Base-by-base conservation (phyloP, 176 grass and related monocot genomes). In the Oryza longistaminata region DNA sequence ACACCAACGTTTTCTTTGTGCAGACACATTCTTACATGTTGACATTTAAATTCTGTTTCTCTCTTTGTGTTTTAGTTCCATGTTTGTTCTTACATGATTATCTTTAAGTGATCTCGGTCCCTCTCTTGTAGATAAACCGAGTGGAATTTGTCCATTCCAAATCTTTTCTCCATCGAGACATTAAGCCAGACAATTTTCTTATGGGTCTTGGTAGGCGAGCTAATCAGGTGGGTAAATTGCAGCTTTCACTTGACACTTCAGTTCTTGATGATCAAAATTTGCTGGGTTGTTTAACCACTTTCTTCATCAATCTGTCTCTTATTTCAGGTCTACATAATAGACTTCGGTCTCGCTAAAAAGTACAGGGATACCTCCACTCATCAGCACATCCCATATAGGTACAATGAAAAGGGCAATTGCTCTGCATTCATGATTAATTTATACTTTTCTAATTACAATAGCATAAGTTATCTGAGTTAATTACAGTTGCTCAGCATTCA, bases 121-220 rank as follows among this genome's bases (percentile, higher is more conserved):
- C 71, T 3, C 70, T 67, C 61, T 75, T 87, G 31, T 82, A 99
- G 97, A 99, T 99, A 73, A 96, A 96, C 71, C 86, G 97, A 76
- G 82, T 99, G 81, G 97, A 99, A 64, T 99, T 92, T 86, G 92
- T 99, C 27, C 97, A 99, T 73, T 91, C 86, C 12, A 99, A 96
- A 70, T 99, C 93, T 73, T 96, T 96, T 87, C 86, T 99, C 15
- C 97, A 99, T 83, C 86, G 97, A 85, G 97, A 99, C 70, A 96
- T 99, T 64, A 96, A 99, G 73, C 97, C 97, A 52, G 93, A 96
- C 87, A 99, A 99, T 92, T 99, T 99, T 89, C 88, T 96, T 50
- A 96, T 99, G 93, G 97, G 97, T 68, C 91, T 92, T 80, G 97
- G 97, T 42, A 92, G 90, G 77, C 85, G 90, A 75, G 93, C 97